Conservation (phyloP, 2,329 filamentous ascomycete genomes). For the Talaromyces pinophilus region DNA sequence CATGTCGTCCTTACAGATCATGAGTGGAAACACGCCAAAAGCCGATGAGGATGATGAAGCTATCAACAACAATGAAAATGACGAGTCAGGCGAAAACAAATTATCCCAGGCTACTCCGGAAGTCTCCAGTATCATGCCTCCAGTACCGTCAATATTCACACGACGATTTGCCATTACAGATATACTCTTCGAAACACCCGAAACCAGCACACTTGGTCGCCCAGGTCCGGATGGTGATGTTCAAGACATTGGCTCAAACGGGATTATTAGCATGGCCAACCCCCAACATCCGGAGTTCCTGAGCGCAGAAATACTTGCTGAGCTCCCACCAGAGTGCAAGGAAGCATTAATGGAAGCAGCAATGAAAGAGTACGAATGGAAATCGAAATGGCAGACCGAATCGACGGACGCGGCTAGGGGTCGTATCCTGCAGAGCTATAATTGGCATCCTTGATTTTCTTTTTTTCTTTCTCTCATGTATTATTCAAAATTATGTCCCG, state of each 20-base stretch:
- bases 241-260: conserved; percentile 45
- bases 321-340: conserved; percentile 59
- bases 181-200: conserved; percentile 59
- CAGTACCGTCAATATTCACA: conserved; percentile 59
- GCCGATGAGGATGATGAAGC: conserved; percentile 22
- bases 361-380: conserved; percentile 69
- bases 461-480: conserved; percentile 21
- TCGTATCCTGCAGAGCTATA: conserved; percentile 40
- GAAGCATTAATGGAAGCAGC: conserved; percentile 70
- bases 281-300: conserved; percentile 41
- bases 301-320: conserved; percentile 44
- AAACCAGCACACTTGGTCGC: conserved; percentile 59
- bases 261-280: conserved; percentile 40
- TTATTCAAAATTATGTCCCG: background rate
- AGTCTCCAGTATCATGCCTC: conserved; percentile 49
- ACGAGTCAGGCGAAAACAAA: conserved; percentile 18
- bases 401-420: conserved; percentile 51
- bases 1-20: conserved; percentile 38
- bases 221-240: conserved; percentile 53
- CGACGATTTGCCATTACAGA: conserved; percentile 66
- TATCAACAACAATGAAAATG: conserved; percentile 23
- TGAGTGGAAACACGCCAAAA: conserved; percentile 33
- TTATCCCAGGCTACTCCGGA: conserved; percentile 16
- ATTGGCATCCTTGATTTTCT: conserved; percentile 39
- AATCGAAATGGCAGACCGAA: conserved; percentile 72